Percentiles rank a stretch among this genome's conserved stretches.
Evolutionary conservation across 1,284 basidiomycete species (phyloP).

Genomic region (Pseudozyma pruni): DNA sequence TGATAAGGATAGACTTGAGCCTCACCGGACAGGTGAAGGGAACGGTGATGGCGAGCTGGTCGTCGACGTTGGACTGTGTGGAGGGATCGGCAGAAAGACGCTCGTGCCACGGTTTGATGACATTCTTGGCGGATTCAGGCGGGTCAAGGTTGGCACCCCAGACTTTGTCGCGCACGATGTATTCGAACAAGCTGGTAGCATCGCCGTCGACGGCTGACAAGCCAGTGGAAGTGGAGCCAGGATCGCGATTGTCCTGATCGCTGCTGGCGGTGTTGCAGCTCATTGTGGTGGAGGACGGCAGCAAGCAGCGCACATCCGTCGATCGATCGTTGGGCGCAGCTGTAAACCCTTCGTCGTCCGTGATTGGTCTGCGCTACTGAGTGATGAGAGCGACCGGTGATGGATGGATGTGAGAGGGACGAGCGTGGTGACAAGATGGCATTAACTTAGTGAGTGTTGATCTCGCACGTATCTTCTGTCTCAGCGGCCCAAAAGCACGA

Average conservation of each 20-base stretch:
- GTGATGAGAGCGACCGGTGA: background rate
- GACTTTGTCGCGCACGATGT: slow-evolving; percentile 60
- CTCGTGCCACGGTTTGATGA: slow-evolving; percentile 65
- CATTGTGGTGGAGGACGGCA: slow-evolving; percentile 21
- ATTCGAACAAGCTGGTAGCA: slow-evolving; percentile 55
- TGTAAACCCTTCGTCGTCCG: no score
- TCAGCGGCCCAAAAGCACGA: slow-evolving; percentile 1
- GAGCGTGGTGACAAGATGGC: background rate
- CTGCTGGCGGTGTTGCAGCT: slow-evolving; percentile 39
- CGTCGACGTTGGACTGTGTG: slow-evolving; percentile 64
- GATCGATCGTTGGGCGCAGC: background rate
- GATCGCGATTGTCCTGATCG: slow-evolving; percentile 38
- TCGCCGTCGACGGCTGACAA: slow-evolving; percentile 47
- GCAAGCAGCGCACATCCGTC: slow-evolving; percentile 4
- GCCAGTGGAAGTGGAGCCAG: slow-evolving; percentile 12
- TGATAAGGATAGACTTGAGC: slow-evolving; percentile 61
- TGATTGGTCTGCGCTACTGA: background rate
- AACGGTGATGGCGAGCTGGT: slow-evolving; percentile 64
- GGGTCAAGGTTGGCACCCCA: slow-evolving; percentile 62
- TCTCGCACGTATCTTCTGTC: slow-evolving; percentile 10
- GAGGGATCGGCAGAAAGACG: slow-evolving; percentile 45
- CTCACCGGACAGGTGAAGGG: slow-evolving; percentile 64
- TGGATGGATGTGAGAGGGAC: background rate
- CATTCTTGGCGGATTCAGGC: slow-evolving; percentile 57
- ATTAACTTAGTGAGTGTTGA: slow-evolving; percentile 12